Evolutionary conservation across 306 rosid species (phyloP), one percentile per base, ranked within the genome.

Genomic region (Medicago lupulina): DNA sequence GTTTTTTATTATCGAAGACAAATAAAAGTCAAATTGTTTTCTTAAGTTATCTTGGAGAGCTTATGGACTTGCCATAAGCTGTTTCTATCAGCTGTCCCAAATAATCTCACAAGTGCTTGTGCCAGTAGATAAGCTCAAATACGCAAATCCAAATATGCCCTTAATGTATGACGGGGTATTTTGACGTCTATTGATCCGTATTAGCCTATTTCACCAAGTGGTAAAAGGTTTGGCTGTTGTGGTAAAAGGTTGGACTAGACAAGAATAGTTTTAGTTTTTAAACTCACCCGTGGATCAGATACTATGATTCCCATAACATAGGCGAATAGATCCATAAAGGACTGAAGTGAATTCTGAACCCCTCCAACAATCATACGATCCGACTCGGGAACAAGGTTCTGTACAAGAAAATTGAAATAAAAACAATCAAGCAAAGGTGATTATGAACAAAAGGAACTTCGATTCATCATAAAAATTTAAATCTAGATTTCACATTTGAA

Each of bases 321-420:
- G n/a, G 92, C 93, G 84, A 88, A 75, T 83, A 92, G 77, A 43
- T 92, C 97, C 96, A 92, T 83, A 46, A 58, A 68, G 6, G 98
- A 90, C 66, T 92, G 98, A 76, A 95, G 90, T 31, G 97, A 89
- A 75, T 40, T 95, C 83, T 92, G 98, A 76, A 88, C 91, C 1
- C 98, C 97, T 76, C 98, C 98, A 74, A 95, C 91, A 12, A 87
- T 81, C 78, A 92, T 67, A 28, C 97, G 97, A 75, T 92, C 97
- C 0, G 91, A 55, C 82, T 89, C 97, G 6, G 91, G 79, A 10
- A 92, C 97, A 70, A 55, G 85, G 67, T 90, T 97, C 97, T 92
- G 49, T 70, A 16, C 38, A 38, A 57, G 44, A 51, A 64, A 71
- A 53, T 62, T 15, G 4, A 44, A 28, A 23, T 40, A 49, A 51